phyloP scores from a whole-genome alignment of 1,284 basidiomycete species.

The Microstroma glucosiphilum region DNA sequence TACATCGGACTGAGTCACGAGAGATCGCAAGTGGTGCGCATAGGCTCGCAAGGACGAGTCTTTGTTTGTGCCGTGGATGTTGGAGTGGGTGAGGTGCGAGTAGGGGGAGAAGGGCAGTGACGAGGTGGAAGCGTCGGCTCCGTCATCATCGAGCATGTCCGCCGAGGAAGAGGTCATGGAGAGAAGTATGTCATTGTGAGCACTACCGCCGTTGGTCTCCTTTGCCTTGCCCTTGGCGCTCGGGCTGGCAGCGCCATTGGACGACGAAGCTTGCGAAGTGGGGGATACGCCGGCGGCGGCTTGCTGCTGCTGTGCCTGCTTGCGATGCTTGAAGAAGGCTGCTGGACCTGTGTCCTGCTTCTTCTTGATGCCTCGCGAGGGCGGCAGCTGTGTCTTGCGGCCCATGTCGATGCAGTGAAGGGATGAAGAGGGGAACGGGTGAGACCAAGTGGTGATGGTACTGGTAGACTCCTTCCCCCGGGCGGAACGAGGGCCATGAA shows the following conservation, averaged over 20 bases:
- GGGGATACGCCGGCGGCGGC: background rate
- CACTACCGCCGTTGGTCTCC: background rate
- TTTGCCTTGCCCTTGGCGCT: background rate
- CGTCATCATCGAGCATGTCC: background rate
- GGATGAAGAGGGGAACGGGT: too few relatives aligned
- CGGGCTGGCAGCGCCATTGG: too few relatives aligned
- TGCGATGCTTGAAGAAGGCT: constrained; percentile 15
- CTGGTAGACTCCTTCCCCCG: too few relatives aligned
- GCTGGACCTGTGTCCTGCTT: constrained; percentile 13
- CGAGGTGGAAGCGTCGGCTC: background rate
- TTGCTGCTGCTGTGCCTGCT: background rate
- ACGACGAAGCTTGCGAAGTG: too few relatives aligned
- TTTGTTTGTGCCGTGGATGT: constrained; percentile 19
- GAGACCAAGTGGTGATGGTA: too few relatives aligned
- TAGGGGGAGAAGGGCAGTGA: background rate
- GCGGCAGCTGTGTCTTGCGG: constrained; percentile 6
- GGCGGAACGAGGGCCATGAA: too few relatives aligned
- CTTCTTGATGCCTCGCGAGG: background rate
- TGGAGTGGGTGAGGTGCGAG: background rate
- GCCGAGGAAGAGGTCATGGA: background rate
- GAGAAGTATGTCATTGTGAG: background rate
- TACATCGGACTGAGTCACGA: constrained; percentile 87
- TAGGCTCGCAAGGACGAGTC: constrained; percentile 51
- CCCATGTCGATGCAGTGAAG: background rate
- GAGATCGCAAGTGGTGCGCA: constrained; percentile 66